Percentiles rank a stretch among this genome's conserved stretches.
These are phyloP conservation scores for Lasiodiplodia gonubiensis DNA, from an alignment of 2,329 filamentous ascomycete genomes.

Conservation along the genomic window DNA sequence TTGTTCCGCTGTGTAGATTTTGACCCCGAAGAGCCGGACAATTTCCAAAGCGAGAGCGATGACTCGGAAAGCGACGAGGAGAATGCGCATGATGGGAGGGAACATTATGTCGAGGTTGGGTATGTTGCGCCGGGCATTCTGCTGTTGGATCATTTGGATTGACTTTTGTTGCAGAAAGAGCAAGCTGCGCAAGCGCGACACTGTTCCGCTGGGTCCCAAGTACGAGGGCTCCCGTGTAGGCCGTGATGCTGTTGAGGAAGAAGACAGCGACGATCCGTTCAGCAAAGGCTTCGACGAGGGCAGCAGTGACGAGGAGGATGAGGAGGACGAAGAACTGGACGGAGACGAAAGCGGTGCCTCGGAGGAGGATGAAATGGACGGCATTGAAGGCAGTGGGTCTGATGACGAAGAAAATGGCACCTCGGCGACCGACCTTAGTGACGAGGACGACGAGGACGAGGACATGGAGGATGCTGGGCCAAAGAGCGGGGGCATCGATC, in stretches of 20 bases:
- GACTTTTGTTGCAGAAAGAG: conserved; percentile 67
- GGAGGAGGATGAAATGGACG: conserved; percentile 47
- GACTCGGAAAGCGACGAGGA: conserved; percentile 59
- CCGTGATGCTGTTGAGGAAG: conserved; percentile 64
- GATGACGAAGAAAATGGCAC: conserved; percentile 37
- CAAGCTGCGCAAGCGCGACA: conserved; percentile 77
- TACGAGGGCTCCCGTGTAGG: conserved; percentile 81
- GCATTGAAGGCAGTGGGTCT: conserved; percentile 43
- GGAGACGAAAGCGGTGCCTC: conserved; percentile 52
- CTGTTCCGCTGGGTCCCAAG: conserved; percentile 72
- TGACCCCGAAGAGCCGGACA: conserved; percentile 74
- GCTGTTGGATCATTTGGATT: background rate
- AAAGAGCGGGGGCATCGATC: conserved; percentile 40
- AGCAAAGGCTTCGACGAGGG: conserved; percentile 53
- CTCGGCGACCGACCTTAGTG: conserved; percentile 23
- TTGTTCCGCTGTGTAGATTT: conserved; percentile 65
- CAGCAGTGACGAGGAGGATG: conserved; percentile 47
- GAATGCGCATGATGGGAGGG: conserved; percentile 65
- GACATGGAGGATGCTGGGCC: conserved; percentile 30
- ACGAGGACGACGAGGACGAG: conserved; percentile 38
- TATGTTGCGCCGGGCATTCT: conserved; percentile 41
- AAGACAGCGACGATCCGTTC: conserved; percentile 61
- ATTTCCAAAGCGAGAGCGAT: conserved; percentile 61
- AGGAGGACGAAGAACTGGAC: conserved; percentile 58
- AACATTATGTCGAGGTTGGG: conserved; percentile 84